Base-by-base conservation (phyloP, 257 asterid species). In the Nicotiana otophora region DNA sequence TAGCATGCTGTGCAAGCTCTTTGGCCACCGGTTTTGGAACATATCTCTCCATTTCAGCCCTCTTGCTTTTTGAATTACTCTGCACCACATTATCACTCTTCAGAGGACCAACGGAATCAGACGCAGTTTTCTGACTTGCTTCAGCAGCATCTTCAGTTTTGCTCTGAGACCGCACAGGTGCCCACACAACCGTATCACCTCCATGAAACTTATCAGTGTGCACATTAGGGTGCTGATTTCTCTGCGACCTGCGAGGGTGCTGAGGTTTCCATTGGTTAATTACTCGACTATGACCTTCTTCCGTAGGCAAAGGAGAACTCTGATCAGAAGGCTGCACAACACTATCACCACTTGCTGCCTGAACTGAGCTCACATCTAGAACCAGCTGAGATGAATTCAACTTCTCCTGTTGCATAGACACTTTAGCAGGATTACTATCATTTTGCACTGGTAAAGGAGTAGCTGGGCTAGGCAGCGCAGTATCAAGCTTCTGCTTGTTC, bases 31-130 rank as follows among this genome's bases (percentile, higher is more conserved):
- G 97, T 89, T 96, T 96, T 4, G 98, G 98, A 60, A 94, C 92
- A 84, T 92, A 96, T 83, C 98, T 93, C 89, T 94, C 98, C 93
- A 94, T 92, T 86, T 96, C 99, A 62, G 99, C 99, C 88, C 98
- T 89, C 96, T 92, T 94, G 82, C 97, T 92, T 86, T 90, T 96
- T 28, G 83, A 78, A 86, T 85, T 94, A 90, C 80, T 89, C 79
- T 88, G 96, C 68, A 81, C 84, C 70, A 66, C 83, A 83, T 84
- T 83, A 67, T 88, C 92, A 79, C 78, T 85, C 90, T 85, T 93
- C 7, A 82, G 46, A 26, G 88, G 78, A 89, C 80, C 75, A 64
- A 79, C 82, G 57, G 89, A 57, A 77, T 88, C 94, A 69, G 84
- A 85, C 2, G 81, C 65, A 60, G 85, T 72, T 81, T 87, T 89